Evolutionary conservation across 208 protist genomes (phyloP).

Genomic region (Acanthamoeba sp.): DNA sequence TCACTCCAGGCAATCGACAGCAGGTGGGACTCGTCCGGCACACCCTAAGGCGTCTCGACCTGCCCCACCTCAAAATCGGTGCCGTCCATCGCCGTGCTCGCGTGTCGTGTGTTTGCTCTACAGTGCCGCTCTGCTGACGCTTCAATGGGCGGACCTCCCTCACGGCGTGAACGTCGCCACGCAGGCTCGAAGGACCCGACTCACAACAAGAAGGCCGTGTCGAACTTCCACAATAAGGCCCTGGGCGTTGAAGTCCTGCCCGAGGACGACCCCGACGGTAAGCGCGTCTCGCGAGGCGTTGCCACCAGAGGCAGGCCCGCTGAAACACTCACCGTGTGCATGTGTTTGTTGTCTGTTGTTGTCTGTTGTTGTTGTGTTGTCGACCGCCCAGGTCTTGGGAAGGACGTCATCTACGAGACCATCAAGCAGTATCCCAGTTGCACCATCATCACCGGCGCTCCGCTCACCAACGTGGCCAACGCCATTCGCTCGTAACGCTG

Average conservation of each 20-base stretch:
- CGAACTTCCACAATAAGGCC: background rate
- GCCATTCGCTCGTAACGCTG: background rate
- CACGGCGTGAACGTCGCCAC: too few relatives aligned
- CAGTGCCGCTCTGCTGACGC: background rate
- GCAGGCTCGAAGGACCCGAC: background rate
- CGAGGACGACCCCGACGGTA: constrained; percentile 20
- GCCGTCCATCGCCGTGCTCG: background rate
- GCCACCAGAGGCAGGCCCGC: too few relatives aligned
- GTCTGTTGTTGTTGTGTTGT: background rate
- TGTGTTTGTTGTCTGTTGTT: background rate
- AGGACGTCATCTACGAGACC: constrained; percentile 47
- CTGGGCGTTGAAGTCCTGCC: background rate
- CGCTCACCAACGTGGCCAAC: constrained; percentile 23
- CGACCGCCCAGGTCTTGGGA: background rate
- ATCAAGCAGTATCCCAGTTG: background rate
- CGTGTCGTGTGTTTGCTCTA: too few relatives aligned
- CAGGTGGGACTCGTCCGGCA: constrained; percentile 12
- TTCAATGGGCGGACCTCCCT: background rate
- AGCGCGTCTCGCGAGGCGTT: too few relatives aligned
- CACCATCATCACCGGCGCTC: constrained; percentile 13
- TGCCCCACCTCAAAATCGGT: constrained; percentile 2
- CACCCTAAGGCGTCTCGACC: background rate
- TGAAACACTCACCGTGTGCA: background rate
- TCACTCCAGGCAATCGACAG: background rate
- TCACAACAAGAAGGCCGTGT: background rate